These are phyloP conservation scores for Mycena crocata DNA, from an alignment of 768 basidiomycete species.

Conservation along the genomic window DNA sequence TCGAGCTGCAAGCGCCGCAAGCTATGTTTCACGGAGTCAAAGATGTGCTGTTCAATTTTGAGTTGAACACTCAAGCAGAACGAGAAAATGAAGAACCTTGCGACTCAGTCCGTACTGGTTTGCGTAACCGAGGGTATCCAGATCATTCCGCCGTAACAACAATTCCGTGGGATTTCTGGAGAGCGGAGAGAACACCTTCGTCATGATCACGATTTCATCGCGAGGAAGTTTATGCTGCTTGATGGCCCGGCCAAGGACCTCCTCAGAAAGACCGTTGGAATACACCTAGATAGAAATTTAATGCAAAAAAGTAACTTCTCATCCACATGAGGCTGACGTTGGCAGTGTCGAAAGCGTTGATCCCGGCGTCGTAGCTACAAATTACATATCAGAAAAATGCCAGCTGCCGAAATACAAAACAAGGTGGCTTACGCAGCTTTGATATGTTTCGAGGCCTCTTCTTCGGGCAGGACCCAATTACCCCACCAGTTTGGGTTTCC, in stretches of 20 bases:
- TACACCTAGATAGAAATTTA: slow-evolving; percentile 6
- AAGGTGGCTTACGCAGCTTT: slow-evolving; percentile 35
- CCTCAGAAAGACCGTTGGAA: slow-evolving; percentile 49
- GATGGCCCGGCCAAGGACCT: slow-evolving; percentile 53
- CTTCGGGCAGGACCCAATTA: slow-evolving; percentile 15
- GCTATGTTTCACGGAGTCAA: slow-evolving; percentile 61
- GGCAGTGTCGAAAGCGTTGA: slow-evolving; percentile 51
- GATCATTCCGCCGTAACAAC: not conserved
- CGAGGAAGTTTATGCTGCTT: slow-evolving; percentile 50
- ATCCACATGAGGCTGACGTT: slow-evolving; percentile 36
- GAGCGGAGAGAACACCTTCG: slow-evolving; percentile 56
- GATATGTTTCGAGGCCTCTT: slow-evolving; percentile 22
- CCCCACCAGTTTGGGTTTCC: slow-evolving; percentile 11
- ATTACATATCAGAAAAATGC: not conserved
- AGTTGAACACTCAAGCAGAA: not conserved
- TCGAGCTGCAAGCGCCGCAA: slow-evolving; percentile 58
- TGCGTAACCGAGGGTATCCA: slow-evolving; percentile 42
- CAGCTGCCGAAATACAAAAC: not conserved
- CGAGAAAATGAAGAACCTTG: slow-evolving; percentile 43
- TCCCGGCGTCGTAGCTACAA: slow-evolving; percentile 43
- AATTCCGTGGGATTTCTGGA: slow-evolving; percentile 48
- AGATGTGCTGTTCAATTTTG: slow-evolving; percentile 58
- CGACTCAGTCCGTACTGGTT: slow-evolving; percentile 44
- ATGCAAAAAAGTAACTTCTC: not conserved
- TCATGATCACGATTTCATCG: slow-evolving; percentile 55